Base-by-base conservation (phyloP, 2,329 filamentous ascomycete species). In the Clarireedia sp. region DNA sequence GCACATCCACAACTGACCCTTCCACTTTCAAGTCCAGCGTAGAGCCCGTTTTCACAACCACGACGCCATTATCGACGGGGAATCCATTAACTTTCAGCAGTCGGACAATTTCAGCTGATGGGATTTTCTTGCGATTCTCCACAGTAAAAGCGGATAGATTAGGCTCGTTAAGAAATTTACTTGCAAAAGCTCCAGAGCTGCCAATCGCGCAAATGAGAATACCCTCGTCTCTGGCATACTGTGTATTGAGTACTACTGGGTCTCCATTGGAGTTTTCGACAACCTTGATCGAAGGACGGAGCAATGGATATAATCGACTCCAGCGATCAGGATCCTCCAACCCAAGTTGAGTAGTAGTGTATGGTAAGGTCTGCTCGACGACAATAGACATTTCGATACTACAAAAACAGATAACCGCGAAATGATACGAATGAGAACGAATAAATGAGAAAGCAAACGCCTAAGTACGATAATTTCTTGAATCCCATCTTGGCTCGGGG, bases 351-450 rank as follows among this genome's bases (percentile, higher is more conserved):
- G 57, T 38, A 16, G 49, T 21, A 12, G 48, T 54, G 48, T 62
- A 66, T 16, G 63, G 62, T 41, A 63, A 48, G 2, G 63, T 63
- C 50, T 56, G 63, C 38, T 63, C 60, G 17, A 66, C 60, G 21
- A 64, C 50, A 17, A 66, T 45, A 45, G 63, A 60, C 63, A 66
- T 65, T 9, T 47, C 55, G 38, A 48, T 46, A 12, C 14, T 50
- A 19, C 12, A 16, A 12, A 19, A 45, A 1, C 5, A 46, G 12
- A 33, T 12, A 14, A 33, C 29, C 4, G 10, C 29, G 3, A 41
- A 10, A 41, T 17, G 9, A 8, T 19, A 41, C 8, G 38, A 41
- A 41, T 41, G 9, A 17, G 38, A 41, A 41, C n/a, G 16, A 41
- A 8, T 19, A 41, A n/a, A n/a, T 2, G 16, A 41, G 9, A 16